These are phyloP conservation scores for Rubroshorea leprosula DNA, from an alignment of 345 rosid genomes.

Conservation along the genomic window DNA sequence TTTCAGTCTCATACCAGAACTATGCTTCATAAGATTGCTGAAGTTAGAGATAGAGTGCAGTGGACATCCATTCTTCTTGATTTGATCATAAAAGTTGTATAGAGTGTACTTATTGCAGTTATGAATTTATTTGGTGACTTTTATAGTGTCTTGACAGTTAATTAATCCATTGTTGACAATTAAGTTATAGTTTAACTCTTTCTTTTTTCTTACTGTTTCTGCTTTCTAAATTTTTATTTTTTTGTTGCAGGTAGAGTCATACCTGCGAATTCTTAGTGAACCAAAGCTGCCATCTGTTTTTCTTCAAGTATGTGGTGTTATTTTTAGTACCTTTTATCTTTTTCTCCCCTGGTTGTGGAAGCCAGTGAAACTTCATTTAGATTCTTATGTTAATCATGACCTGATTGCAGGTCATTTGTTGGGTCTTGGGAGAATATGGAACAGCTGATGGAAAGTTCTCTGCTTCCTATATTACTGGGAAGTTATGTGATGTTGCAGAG, in stretches of 20 bases:
- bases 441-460: constrained; percentile 82
- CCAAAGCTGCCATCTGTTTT: constrained; percentile 96
- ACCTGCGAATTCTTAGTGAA: constrained; percentile 76
- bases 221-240: constrained; percentile 15
- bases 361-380: background rate
- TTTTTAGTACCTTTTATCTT: constrained; percentile 9
- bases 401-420: constrained; percentile 79
- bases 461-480: constrained; percentile 78
- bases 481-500: constrained; percentile 90
- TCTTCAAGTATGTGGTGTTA: constrained; percentile 58
- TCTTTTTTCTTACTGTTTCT: background rate
- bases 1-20: background rate
- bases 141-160: no score
- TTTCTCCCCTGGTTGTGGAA: constrained; percentile 4
- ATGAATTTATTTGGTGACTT: no score
- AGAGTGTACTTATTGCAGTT: no score
- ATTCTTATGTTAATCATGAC: constrained; percentile 16
- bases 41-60: no score
- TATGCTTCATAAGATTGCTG: background rate
- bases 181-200: constrained; percentile 1
- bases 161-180: background rate
- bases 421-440: constrained; percentile 97
- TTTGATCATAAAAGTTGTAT: no score
- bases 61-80: no score
- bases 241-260: constrained; percentile 78